Conservation (phyloP, 768 basidiomycete species). For the Xerocomellus amylosporus region DNA sequence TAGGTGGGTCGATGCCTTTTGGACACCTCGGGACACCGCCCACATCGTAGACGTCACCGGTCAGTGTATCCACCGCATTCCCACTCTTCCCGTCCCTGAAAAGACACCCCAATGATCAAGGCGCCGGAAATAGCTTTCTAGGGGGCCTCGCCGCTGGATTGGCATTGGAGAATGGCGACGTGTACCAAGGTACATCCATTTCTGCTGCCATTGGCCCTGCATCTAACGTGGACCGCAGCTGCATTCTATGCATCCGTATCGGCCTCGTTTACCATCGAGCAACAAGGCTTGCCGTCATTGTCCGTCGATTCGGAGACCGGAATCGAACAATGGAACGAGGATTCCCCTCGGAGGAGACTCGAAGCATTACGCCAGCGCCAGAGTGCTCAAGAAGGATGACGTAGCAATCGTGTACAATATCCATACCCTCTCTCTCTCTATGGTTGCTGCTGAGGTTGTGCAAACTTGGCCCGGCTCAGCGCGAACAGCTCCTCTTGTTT, state of each 20-base stretch:
- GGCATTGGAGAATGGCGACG: conserved; percentile 48
- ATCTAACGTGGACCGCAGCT: conserved; percentile 43
- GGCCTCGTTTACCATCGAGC: conserved; percentile 81
- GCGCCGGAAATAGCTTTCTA: conserved; percentile 89
- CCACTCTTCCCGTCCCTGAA: conserved; percentile 4
- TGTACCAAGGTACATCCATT: conserved; percentile 57
- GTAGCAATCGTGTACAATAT: conserved; percentile 30
- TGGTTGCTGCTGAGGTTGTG: conserved; percentile 50
- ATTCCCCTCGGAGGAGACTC: conserved; percentile 57
- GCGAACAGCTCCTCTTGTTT: conserved; percentile 93
- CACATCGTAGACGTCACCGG: conserved; percentile 83
- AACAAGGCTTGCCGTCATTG: conserved; percentile 66
- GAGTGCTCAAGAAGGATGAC: conserved; percentile 32
- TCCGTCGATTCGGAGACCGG: conserved; percentile 27
- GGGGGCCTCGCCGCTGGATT: conserved; percentile 82
- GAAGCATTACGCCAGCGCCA: conserved; percentile 46
- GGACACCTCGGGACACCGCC: conserved; percentile 44
- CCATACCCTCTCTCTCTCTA: conserved; percentile 11
- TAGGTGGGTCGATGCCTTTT: conserved; percentile 75
- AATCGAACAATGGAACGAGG: conserved; percentile 66
- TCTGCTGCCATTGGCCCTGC: conserved; percentile 1
- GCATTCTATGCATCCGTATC: conserved; percentile 74
- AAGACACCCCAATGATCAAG: conserved; percentile 34
- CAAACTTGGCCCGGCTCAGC: conserved; percentile 79
- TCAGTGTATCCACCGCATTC: conserved; percentile 25